These are phyloP conservation scores for Solanum chiquidenum DNA, from an alignment of 257 asterid species.

Conservation along the genomic window DNA sequence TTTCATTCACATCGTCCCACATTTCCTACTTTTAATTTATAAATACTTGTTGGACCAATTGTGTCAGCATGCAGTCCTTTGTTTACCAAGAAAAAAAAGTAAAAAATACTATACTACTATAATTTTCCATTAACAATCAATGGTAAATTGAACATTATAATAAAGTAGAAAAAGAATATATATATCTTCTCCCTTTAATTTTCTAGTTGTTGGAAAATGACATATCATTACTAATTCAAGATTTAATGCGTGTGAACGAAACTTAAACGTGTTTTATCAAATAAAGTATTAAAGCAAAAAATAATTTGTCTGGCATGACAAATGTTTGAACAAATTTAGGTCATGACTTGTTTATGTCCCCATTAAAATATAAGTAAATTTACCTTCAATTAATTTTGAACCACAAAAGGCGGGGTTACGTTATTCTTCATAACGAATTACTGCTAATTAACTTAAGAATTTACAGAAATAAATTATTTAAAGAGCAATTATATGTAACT, in stretches of 20 bases:
- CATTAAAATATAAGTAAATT: not conserved
- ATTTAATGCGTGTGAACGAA: not conserved
- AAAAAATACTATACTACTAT: not conserved
- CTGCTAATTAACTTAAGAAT: not conserved
- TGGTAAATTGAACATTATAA: not conserved
- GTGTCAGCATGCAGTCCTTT: not conserved
- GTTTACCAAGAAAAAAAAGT: not conserved
- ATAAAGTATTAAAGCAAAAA: not conserved
- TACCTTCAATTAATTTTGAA: not conserved
- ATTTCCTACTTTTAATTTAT: not conserved
- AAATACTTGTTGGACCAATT: not conserved
- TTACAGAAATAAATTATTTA: not conserved
- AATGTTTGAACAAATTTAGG: not conserved
- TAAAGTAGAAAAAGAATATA: not conserved
- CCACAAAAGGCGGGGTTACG: not conserved
- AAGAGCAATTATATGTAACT: not conserved
- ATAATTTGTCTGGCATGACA: not conserved
- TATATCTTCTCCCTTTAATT: not conserved
- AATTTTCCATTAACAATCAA: not conserved
- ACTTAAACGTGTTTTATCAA: not conserved
- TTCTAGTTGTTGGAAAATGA: not conserved
- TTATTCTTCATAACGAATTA: not conserved
- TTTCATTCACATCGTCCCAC: not conserved
- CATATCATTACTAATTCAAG: not conserved
- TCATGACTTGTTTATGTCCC: constrained; percentile 1